A percentile compares a stretch with the other conserved stretches of the same genome.
Evolutionary conservation across 257 asterid genomes (phyloP).

Genomic region (Solanum rostratum): DNA sequence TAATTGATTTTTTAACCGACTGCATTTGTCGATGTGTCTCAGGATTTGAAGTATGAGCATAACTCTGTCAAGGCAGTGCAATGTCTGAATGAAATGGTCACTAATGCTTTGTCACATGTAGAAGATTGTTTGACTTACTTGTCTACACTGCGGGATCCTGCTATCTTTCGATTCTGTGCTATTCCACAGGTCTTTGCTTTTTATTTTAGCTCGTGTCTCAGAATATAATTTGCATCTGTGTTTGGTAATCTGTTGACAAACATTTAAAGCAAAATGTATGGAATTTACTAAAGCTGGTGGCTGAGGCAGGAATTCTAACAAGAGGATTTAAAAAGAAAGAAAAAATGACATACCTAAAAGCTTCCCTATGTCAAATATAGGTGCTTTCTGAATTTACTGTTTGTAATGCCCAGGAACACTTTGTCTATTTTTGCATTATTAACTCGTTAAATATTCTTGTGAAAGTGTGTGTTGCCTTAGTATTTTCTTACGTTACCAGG

Average conservation of each 20-base stretch:
- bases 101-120: conserved; percentile 70
- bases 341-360: not conserved
- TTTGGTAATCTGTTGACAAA: not conserved
- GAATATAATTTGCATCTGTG: not conserved
- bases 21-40: conserved; percentile 14
- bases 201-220: not conserved
- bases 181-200: conserved; percentile 70
- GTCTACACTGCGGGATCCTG: conserved; percentile 66
- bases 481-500: conserved; percentile 27
- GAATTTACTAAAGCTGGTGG: not conserved
- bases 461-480: not conserved
- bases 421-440: not conserved
- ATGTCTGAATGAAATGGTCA: conserved; percentile 93
- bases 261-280: not conserved
- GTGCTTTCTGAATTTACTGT: not conserved
- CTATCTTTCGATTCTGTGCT: conserved; percentile 90
- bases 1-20: not conserved
- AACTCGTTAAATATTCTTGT: not conserved
- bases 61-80: conserved; percentile 86
- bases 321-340: not conserved
- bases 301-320: not conserved
- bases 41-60: conserved; percentile 73
- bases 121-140: conserved; percentile 72
- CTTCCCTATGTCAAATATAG: no score
- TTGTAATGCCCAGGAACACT: not conserved